Percentiles rank a stretch among this genome's conserved stretches.
phyloP scores from a whole-genome alignment of 352 stramenopile genomes.

The Phytopythium mirpurense region DNA sequence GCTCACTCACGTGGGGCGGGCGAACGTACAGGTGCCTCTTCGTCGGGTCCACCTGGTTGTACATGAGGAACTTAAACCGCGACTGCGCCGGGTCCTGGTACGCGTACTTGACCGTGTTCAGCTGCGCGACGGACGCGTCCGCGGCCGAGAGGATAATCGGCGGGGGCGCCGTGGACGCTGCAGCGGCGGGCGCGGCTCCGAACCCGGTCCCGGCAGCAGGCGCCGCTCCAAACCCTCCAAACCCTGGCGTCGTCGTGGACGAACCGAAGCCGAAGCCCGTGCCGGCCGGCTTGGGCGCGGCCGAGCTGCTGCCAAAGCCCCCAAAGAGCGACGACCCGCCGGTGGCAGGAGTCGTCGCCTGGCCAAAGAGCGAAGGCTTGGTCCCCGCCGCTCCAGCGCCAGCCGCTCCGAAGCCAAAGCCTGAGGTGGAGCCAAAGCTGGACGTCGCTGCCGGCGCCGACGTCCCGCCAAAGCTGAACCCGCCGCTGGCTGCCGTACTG shows the following conservation, averaged over 20 bases:
- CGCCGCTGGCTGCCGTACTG: constrained; percentile 10
- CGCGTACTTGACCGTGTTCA: constrained; percentile 79
- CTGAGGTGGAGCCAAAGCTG: constrained; percentile 6
- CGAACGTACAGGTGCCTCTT: constrained; percentile 76
- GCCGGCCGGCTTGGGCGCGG: constrained; percentile 7
- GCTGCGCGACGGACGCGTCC: constrained; percentile 69
- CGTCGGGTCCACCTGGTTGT: constrained; percentile 83
- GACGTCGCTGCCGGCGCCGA: constrained; percentile 6
- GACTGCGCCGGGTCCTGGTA: constrained; percentile 83
- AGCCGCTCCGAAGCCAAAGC: constrained; percentile 14
- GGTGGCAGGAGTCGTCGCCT: constrained; percentile 17
- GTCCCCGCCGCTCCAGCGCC: constrained; percentile 14
- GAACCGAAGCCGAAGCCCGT: constrained; percentile 24
- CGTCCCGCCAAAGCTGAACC: constrained; percentile 39
- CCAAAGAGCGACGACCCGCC: constrained; percentile 12
- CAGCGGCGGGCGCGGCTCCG: constrained; percentile 16
- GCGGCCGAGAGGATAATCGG: constrained; percentile 64
- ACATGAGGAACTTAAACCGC: constrained; percentile 88
- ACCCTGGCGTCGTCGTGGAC: constrained; percentile 17
- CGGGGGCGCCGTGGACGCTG: constrained; percentile 36
- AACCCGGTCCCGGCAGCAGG: constrained; percentile 5
- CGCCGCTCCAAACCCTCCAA: constrained; percentile 23
- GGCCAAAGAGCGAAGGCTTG: constrained; percentile 49
- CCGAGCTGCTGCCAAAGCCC: constrained; percentile 5
- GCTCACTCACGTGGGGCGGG: constrained; percentile 79